Evolutionary conservation across 2,329 filamentous ascomycete species (phyloP), one percentile per base, ranked within the genome.

Genomic region (Talaromyces amestolkiae): DNA sequence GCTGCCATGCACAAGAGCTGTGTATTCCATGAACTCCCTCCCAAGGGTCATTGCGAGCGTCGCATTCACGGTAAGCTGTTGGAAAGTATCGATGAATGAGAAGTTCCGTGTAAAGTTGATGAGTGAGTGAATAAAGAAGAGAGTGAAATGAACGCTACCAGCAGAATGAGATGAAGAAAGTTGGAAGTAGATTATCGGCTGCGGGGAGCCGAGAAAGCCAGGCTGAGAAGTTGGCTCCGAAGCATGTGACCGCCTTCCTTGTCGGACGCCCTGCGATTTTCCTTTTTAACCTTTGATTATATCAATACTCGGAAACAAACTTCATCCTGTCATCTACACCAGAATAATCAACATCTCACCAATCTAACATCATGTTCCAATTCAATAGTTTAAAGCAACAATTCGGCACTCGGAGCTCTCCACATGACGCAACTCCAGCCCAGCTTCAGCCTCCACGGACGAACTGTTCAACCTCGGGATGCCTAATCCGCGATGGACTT

Each of bases 1-100:
- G 81, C 81, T 79, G 81, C 81, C 81, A 83, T 83, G 73, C 79
- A 83, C 79, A 69, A 73, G 71, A 70, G 72, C 73, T 72, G 61
- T 58, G 60, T 61, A 65, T 54, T 65, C 58, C 63, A 70, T 76
- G 74, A 75, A 76, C 70, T 68, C 68, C 69, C 69, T 70, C 67
- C 69, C 69, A 70, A 72, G 58, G 71, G 68, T 72, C 74, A 76
- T 74, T 71, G 73, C 72, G 73, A 69, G 71, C 67, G 69, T 68
- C 58, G 61, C 61, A 63, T 51, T 39, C 61, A 64, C 47, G 56
- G 24, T 54, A 7, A 56, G 33, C 53, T 56, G 11, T 56, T 9
- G 15, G 56, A 41, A 27, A 41, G 1, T 45, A 35, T 56, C 47
- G 59, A 64, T 47, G n/a, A 31, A 31, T 31, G 27, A 31, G 27